Evolutionary conservation across 2,329 filamentous ascomycete species (phyloP).

Genomic region (Coniochaeta pulveracea): DNA sequence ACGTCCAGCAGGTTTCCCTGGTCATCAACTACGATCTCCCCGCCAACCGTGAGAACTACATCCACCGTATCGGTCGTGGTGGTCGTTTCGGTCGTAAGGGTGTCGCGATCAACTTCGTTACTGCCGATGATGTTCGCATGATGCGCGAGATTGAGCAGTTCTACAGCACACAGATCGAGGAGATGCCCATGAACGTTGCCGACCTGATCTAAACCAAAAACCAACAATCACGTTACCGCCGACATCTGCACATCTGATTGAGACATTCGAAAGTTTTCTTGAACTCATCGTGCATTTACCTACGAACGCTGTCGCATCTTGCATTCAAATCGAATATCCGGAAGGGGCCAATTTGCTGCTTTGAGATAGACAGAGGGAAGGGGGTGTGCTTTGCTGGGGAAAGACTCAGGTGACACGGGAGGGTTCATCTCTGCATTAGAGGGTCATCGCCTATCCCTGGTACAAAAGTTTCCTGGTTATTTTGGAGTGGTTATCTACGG

Average conservation of each 20-base stretch:
- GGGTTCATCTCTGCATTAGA: too few relatives aligned
- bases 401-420: too few relatives aligned
- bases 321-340: conserved; percentile 7
- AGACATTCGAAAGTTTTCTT: too few relatives aligned
- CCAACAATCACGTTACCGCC: too few relatives aligned
- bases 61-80: conserved; percentile 98
- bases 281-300: too few relatives aligned
- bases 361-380: conserved; percentile 6
- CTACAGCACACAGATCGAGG: conserved; percentile 99
- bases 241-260: too few relatives aligned
- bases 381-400: too few relatives aligned
- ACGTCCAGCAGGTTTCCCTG: conserved; percentile 97
- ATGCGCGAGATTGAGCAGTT: conserved; percentile 99
- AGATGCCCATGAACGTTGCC: conserved; percentile 96
- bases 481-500: conserved; percentile 9
- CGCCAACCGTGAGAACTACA: conserved; percentile 99
- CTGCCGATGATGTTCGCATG: conserved; percentile 97
- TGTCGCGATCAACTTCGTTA: conserved; percentile 99
- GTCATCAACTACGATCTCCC: conserved; percentile 99
- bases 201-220: conserved; percentile 52
- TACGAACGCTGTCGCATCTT: too few relatives aligned
- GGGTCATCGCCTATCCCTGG: too few relatives aligned
- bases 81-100: conserved; percentile 99
- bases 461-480: conserved; percentile 3
- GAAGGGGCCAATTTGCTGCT: conserved; percentile 1